These are phyloP conservation scores for Candida cerambycidarum DNA, from an alignment of 805 yeast species.

Conservation along the genomic window DNA sequence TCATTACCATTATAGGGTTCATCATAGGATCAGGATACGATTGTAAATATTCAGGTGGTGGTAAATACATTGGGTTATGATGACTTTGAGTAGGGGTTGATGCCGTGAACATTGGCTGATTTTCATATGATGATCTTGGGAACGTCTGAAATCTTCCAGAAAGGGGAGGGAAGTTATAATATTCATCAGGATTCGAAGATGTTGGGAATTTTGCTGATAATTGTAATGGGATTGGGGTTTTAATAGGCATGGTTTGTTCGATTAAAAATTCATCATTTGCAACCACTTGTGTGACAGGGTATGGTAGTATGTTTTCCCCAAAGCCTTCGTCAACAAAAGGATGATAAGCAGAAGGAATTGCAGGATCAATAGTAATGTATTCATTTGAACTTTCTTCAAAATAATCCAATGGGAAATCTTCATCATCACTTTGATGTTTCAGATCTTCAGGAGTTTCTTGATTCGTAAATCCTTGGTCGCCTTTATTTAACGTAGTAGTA, in stretches of 20 bases:
- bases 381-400: conserved; percentile 33
- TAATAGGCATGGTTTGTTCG: conserved; percentile 50
- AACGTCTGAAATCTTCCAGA: conserved; percentile 25
- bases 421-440: conserved; percentile 52
- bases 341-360: conserved; percentile 3
- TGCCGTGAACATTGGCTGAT: not conserved
- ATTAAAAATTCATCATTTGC: conserved; percentile 47
- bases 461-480: conserved; percentile 18
- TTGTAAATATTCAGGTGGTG: conserved; percentile 19
- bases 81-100: conserved; percentile 5
- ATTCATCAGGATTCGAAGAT: conserved; percentile 7
- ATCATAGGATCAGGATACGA: conserved; percentile 13
- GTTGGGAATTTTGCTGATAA: conserved; percentile 13
- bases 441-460: conserved; percentile 25
- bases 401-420: conserved; percentile 72
- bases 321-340: conserved; percentile 20
- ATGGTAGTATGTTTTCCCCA: conserved; percentile 17
- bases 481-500: conserved; percentile 12
- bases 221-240: conserved; percentile 28
- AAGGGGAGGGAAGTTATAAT: conserved; percentile 18
- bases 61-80: not conserved
- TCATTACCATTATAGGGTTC: conserved; percentile 20
- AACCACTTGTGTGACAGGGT: conserved; percentile 29
- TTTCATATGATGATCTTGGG: conserved; percentile 11
- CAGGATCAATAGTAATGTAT: conserved; percentile 24